Evolutionary conservation across 2,329 filamentous ascomycete genomes (phyloP), one percentile per base, ranked within the genome.

Genomic region (Botrytis medusae): DNA sequence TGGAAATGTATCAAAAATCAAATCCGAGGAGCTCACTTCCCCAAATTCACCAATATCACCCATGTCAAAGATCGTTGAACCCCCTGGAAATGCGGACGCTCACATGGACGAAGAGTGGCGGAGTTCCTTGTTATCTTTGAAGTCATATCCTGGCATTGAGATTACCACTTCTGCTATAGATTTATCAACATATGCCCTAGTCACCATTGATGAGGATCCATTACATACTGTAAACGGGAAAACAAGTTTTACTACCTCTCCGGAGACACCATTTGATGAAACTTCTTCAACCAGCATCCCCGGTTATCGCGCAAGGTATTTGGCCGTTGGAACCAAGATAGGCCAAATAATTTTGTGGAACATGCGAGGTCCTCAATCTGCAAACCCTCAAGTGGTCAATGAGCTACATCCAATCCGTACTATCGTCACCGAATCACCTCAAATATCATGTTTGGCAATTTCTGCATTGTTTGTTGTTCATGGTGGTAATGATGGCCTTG

Each of bases 401-500:
- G 85, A 84, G 7, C 84, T 97, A 61, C 84, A 87, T 20, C 93
- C 95, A 0, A 80, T 97, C n/a, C 90, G 94, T 42, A 86, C 92
- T 69, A 95, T 98, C 63, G 90, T 95, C 78, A 98, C 96, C 0
- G 94, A 97, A 63, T 98, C 95, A 0, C 94, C 95, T 0, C 89
- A 94, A 80, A 90, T 98, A 29, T 93, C 94, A 0, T 93, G 91
- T 74, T 83, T 99, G 25, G 96, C 92, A 9, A 82, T 97, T 64
- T 94, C 94, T 1, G 92, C 94, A 2, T 85, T 99, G 25, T 97
- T 97, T 80, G 84, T 99, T 25, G 92, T 98, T 10, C 93, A 97
- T 81, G 96, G 96, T 68, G 96, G 96, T 40, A 97, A 93, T 77
- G 96, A 99, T 82, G 95, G 96, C 0, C 88, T 98, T 4, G 95